Evolutionary conservation across 1,139 yeast species (phyloP), one percentile per base, ranked within the genome.

Genomic region (Yamadazyma spencermartinsiae): DNA sequence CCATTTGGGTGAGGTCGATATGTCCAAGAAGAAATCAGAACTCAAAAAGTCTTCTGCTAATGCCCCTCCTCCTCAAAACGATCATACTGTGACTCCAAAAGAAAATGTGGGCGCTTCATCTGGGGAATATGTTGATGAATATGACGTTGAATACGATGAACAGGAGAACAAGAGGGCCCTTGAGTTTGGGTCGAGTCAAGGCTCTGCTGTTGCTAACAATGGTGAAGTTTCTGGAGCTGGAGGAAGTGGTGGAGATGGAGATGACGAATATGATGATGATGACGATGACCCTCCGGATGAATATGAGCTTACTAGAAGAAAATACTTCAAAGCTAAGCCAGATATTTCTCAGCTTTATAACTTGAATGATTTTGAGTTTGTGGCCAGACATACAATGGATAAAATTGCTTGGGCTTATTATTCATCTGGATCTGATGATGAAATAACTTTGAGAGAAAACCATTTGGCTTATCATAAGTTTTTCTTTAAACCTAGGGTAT

Each of bases 381-480:
- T 90, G 34, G 97, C 98, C 2, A 74, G 89, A 38, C 78, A 80
- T 47, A 58, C 64, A 8, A 60, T 90, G 74, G 77, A 86, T 31
- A 80, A 79, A 46, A 76, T 81, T 12, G 96, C 94, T 0, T 86
- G 96, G 92, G 92, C 90, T 10, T 90, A 90, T 62, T 90, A 88
- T 58, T 83, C 95, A 2, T 82, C 94, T 27, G 98, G 95, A 7
- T 76, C 95, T 31, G 97, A 90, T 59, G 98, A 90, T 60, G 98
- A 90, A 64, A 80, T 90, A 49, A 77, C 96, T 2, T 61, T 87
- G 57, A 74, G 98, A 48, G 96, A 89, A 55, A 90, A 90, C 64
- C 97, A 89, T 57, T 72, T 82, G 43, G 90, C 96, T 3, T 90
- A 80, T 64, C 96, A 87, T 52, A 73, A 95, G 39, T 75, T 89